A percentile compares a stretch with the other conserved stretches of the same genome.
phyloP scores from a whole-genome alignment of 2,329 filamentous ascomycete species.

The Neoascochyta sp. region DNA sequence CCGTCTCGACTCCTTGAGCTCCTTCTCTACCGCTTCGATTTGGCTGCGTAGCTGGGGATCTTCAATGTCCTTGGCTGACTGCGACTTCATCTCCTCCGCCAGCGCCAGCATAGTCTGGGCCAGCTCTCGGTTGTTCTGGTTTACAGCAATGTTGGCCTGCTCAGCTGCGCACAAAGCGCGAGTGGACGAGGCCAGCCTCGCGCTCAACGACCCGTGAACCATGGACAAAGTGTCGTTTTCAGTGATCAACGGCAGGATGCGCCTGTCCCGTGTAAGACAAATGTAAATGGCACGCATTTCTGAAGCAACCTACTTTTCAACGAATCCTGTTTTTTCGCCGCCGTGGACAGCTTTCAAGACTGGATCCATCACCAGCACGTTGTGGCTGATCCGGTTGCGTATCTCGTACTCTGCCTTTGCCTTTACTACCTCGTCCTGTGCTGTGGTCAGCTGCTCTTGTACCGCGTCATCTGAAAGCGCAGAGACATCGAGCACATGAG shows the following conservation, averaged over 20 bases:
- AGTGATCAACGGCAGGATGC: conserved; percentile 63
- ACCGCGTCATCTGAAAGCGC: conserved; percentile 51
- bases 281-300: background rate
- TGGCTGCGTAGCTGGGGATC: conserved; percentile 54
- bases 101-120: conserved; percentile 62
- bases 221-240: conserved; percentile 66
- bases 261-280: conserved; percentile 44
- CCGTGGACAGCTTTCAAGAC: conserved; percentile 73
- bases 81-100: conserved; percentile 53
- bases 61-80: conserved; percentile 53
- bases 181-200: conserved; percentile 50
- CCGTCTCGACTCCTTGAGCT: conserved; percentile 60
- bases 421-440: conserved; percentile 65
- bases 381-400: conserved; percentile 65
- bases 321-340: conserved; percentile 58
- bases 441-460: conserved; percentile 49
- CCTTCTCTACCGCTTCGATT: conserved; percentile 56
- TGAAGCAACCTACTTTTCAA: conserved; percentile 59
- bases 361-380: conserved; percentile 68
- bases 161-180: conserved; percentile 56
- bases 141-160: conserved; percentile 55
- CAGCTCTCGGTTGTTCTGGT: conserved; percentile 60
- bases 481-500: conserved; percentile 24
- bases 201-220: conserved; percentile 57
- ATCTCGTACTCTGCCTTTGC: conserved; percentile 67